Evolutionary conservation across 2,329 filamentous ascomycete genomes (phyloP), one percentile per base, ranked within the genome.

Genomic region (Penicillium sp.): DNA sequence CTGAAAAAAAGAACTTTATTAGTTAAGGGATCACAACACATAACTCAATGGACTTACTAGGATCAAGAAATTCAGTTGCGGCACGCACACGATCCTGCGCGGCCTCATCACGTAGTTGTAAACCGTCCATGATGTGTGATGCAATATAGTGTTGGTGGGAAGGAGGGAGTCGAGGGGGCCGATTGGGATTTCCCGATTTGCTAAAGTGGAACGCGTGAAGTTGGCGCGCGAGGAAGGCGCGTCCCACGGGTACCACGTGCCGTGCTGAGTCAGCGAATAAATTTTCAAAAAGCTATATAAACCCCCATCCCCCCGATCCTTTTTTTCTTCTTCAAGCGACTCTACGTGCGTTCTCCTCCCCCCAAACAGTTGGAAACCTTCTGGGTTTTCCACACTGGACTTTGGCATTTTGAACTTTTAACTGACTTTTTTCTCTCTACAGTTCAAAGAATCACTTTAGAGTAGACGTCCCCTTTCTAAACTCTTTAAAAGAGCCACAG

Each of bases 61-160:
- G 93, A 80, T 97, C 93, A 43, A 97, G 85, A 71, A 97, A 97
- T 74, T 97, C 92, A 68, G 89, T 84, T n/a, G 91, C 92, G 63
- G 89, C 86, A 68, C 91, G 89, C 74, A 96, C 86, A 69, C 92
- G 90, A 78, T 95, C 88, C 67, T 86, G 84, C 68, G 88, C 87
- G 64, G 88, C 91, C 76, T 94, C 90, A 82, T 97, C 92, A 75
- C 88, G 86, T 68, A 95, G 84, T 78, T 89, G 86, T 65, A 85
- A 79, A 59, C 81, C 83, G 66, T 92, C 89, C 89, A 94, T 92
- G 57, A 56, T 65, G 62, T 58, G 55, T 56, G 55, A 52, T 58
- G 53, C 55, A 60, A 48, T 56, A 57, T 59, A 38, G 54, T 53
- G 48, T 55, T 57, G 50, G 54, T 59, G 38, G 53, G 53, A 59